These are phyloP conservation scores for Juncus inflexus DNA, from an alignment of 176 grass and related monocot genomes.

Conservation along the genomic window DNA sequence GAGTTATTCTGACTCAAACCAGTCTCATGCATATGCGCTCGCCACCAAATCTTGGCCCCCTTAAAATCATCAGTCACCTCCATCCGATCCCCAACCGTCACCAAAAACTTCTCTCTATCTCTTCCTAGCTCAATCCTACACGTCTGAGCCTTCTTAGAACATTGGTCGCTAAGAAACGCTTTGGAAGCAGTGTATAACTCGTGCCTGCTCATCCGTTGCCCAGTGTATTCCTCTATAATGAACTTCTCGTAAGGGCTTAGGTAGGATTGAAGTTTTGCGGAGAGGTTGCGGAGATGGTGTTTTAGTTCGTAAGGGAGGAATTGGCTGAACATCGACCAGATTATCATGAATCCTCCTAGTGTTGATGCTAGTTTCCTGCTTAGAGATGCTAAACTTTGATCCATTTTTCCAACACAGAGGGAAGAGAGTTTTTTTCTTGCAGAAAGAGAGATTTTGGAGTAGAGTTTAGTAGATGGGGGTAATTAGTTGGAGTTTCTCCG, in stretches of 20 bases:
- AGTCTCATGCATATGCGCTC: not conserved
- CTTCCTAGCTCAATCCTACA: constrained; percentile 40
- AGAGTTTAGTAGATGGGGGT: no score
- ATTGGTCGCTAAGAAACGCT: constrained; percentile 46
- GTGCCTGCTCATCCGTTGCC: constrained; percentile 33
- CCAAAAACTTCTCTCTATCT: constrained; percentile 30
- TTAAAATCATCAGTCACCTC: constrained; percentile 44
- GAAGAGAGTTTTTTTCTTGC: no score
- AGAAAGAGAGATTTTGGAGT: no score
- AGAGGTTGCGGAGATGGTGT: not conserved
- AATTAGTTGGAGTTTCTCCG: no score
- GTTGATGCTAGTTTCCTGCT: constrained; percentile 19
- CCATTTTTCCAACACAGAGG: no score
- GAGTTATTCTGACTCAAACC: not conserved
- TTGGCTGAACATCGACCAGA: constrained; percentile 28
- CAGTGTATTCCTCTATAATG: constrained; percentile 44
- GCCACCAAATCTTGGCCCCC: constrained; percentile 47
- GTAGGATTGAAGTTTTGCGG: not conserved
- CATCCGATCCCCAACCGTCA: constrained; percentile 44
- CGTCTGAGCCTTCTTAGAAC: constrained; percentile 25
- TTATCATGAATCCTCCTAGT: constrained; percentile 11
- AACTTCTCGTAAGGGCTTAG: constrained; percentile 44
- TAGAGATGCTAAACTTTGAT: not conserved
- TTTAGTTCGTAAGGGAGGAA: constrained; percentile 21
- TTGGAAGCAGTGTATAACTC: constrained; percentile 35